phyloP scores from a whole-genome alignment of 129 eudicot genomes.

The Glebionis coronaria region DNA sequence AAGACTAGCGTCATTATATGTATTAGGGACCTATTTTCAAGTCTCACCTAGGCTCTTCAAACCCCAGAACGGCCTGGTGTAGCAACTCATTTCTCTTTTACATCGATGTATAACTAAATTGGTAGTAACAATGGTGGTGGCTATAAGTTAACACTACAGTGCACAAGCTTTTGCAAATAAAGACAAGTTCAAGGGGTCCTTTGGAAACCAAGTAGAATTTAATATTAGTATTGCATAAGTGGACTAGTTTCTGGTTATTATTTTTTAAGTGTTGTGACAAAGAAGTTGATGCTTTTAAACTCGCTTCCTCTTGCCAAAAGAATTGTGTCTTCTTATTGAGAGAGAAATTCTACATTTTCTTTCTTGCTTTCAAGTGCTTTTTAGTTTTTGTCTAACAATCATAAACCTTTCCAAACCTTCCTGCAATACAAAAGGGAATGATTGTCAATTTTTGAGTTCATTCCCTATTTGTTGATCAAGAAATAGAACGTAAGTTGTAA shows the following conservation, averaged over 20 bases:
- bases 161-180: slow-evolving; percentile 6
- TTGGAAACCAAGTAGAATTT: neutral
- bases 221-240: slow-evolving; percentile 25
- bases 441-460: neutral
- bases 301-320: slow-evolving; percentile 30
- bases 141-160: too few relatives aligned
- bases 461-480: neutral
- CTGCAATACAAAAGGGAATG: neutral
- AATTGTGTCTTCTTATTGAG: slow-evolving; percentile 26
- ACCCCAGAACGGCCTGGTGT: neutral
- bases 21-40: too few relatives aligned
- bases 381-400: slow-evolving; percentile 15
- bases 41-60: neutral
- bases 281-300: slow-evolving; percentile 35
- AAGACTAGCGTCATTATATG: neutral
- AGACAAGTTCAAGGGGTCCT: slow-evolving; percentile 18
- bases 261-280: slow-evolving; percentile 19
- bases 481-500: neutral
- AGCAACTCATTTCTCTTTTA: too few relatives aligned
- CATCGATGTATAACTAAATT: too few relatives aligned
- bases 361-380: slow-evolving; percentile 25
- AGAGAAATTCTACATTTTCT: slow-evolving; percentile 24
- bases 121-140: too few relatives aligned
- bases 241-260: slow-evolving; percentile 23
- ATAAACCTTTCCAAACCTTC: neutral